Base-by-base conservation (phyloP, 1,284 basidiomycete genomes). In the Irpex sp. region DNA sequence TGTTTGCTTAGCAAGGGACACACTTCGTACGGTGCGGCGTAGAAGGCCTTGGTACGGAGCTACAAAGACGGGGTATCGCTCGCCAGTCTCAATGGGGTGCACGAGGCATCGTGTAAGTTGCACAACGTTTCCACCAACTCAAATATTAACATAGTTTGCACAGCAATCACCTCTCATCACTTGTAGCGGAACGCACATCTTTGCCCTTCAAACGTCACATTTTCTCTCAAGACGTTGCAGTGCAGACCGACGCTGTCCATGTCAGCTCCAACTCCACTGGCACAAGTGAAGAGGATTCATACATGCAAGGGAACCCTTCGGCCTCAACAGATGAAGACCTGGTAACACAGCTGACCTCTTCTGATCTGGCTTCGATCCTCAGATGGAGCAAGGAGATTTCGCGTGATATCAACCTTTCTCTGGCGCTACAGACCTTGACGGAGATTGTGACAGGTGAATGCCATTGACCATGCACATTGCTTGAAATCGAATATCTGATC, bases 351-450 rank as follows among this genome's bases (percentile, higher is more conserved):
- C 70, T 89, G 51, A 79, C 79, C 59, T 85, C 85, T 19, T 76
- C 82, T 52, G 86, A 88, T 69, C 74, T 88, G 19, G 84, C 83
- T 48, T 84, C 84, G 0, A 88, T 88, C 58, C 76, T 88, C 47
- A 86, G 85, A 66, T 89, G 86, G 84, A 88, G 86, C 69, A 86
- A 87, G 70, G 86, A 88, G 63, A 89, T 91, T 19, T 88, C 87
- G 0, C 84, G 85, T 48, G 87, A 89, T 71, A 88, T 89, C 56
- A 88, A 88, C 68, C 72, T 91, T n/a, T 69, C 64, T 15, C 67
- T 68, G 83, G 88, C 88, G 6, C 75, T 89, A 19, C 86, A 87
- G 68, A 77, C 86, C 51, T 72, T 91, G 57, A 89, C 88, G 2
- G 88, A 89, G 72, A 89, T 89, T 64, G 85, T 85, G 0, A 84